phyloP scores from a whole-genome alignment of 371 early-diverging fungal genomes.

The Entomophthora muscae region DNA sequence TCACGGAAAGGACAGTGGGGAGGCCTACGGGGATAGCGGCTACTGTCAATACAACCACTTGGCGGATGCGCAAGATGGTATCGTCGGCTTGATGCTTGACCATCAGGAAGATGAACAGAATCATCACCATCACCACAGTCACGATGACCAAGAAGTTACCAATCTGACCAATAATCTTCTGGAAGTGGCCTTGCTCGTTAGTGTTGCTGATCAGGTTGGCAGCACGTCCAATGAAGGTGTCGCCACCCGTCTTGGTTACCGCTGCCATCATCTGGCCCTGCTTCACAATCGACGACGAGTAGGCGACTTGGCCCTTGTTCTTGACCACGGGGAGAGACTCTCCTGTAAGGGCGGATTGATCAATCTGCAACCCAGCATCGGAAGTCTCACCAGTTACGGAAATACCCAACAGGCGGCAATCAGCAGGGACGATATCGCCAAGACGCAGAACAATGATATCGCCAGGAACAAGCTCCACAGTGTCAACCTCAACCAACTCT shows the following conservation, averaged over 20 bases:
- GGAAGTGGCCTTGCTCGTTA: conserved; percentile 68
- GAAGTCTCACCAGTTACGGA: conserved; percentile 58
- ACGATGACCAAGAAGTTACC: conserved; percentile 82
- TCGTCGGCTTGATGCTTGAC: too few species aligned
- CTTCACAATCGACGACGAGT: conserved; percentile 69
- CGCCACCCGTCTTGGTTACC: conserved; percentile 64
- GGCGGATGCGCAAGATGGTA: too few species aligned
- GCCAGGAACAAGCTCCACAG: conserved; percentile 62
- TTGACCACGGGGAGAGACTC: conserved; percentile 78
- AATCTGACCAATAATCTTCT: conserved; percentile 76
- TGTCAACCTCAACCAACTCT: conserved; percentile 57
- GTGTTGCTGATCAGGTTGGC: conserved; percentile 74
- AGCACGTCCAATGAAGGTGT: conserved; percentile 80
- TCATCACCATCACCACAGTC: conserved; percentile 57
- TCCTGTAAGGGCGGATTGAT: conserved; percentile 90
- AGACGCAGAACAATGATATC: conserved; percentile 76
- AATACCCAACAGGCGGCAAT: conserved; percentile 70
- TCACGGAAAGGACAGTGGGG: conserved; percentile 89
- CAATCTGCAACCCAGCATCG: conserved; percentile 66
- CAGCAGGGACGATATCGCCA: conserved; percentile 92
- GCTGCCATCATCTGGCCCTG: conserved; percentile 72
- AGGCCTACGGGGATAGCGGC: conserved; percentile 95
- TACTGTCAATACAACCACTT: conserved; percentile 80
- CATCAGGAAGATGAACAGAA: too few species aligned
- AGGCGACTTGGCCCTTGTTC: conserved; percentile 57